Evolutionary conservation across 176 grass and related monocot species (phyloP), one percentile per base, ranked within the genome.

Genomic region (Phoenix dactylifera): DNA sequence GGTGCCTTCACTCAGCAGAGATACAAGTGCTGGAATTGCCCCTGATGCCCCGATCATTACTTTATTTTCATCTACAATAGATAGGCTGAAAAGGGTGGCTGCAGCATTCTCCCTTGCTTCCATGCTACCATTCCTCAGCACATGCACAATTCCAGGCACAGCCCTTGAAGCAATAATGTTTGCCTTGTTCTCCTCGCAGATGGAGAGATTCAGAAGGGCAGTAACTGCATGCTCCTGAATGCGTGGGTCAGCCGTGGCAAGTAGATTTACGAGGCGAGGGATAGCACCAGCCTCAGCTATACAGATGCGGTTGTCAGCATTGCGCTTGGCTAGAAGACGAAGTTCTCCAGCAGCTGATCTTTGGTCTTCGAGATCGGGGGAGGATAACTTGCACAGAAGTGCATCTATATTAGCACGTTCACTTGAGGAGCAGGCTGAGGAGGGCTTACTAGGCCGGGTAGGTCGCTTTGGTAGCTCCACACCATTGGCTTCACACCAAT

Each of bases 191-290:
- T 89, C 73, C 58, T 99, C 88, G 6, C 79, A 81, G 56, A 99
- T 93, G 52, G 94, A 99, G 39, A 99, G 79, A 64, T 99, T 93
- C 53, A 89, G 63, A 73, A 99, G 76, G 18, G 94, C 81, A 50
- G 88, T 99, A 16, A 99, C 88, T 4, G 85, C 85, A 83, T 99
- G 88, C 68, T 93, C 94, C 69, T 99, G 94, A 39, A 79, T 99
- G 16, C 58, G 76, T 26, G 62, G 54, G 64, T 99, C 88, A 54
- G 70, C 20, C 17, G 88, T 73, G 1, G 77, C 74, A 12, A 99
- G 65, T 20, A 89, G 76, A 55, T 73, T 82, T 56, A 76, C 57
- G 58, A 99, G 57, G 15, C 89, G 76, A 52, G 94, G 88, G 55
- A 99, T 78, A 4, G 88, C 94, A 55, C 88, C 94, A 44, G 88